A percentile compares a stretch with the other conserved stretches of the same genome.
These are phyloP conservation scores for Globisporangium cystogenes DNA, from an alignment of 352 stramenopile species.

Conservation along the genomic window DNA sequence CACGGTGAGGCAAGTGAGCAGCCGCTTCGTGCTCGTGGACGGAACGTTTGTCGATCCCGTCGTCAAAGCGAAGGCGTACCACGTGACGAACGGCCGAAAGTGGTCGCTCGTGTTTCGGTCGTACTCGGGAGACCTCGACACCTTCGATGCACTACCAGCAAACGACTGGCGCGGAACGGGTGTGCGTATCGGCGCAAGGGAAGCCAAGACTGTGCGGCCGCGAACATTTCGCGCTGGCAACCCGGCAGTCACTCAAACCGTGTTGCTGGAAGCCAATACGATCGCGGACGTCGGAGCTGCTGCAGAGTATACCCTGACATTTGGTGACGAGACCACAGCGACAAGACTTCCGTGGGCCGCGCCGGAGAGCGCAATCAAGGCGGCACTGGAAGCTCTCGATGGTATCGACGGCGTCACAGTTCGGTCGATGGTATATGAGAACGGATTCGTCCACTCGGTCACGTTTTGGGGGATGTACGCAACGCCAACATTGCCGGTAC, in stretches of 20 bases:
- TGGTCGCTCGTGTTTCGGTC: slow-evolving; percentile 74
- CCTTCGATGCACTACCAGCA: slow-evolving; percentile 47
- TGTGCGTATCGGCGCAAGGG: slow-evolving; percentile 39
- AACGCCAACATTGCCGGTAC: slow-evolving; percentile 39
- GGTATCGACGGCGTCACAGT: slow-evolving; percentile 53
- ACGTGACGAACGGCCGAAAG: slow-evolving; percentile 37
- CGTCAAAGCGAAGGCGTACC: slow-evolving; percentile 24
- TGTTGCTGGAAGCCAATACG: slow-evolving; percentile 38
- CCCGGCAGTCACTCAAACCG: slow-evolving; percentile 39
- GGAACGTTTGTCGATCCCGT: slow-evolving; percentile 42
- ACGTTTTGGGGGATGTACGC: slow-evolving; percentile 84
- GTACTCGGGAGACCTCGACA: slow-evolving; percentile 45
- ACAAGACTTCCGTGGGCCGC: slow-evolving; percentile 29
- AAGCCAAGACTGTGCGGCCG: slow-evolving; percentile 25
- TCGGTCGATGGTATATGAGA: slow-evolving; percentile 22
- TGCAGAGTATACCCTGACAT: slow-evolving; percentile 45
- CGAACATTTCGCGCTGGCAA: slow-evolving; percentile 52
- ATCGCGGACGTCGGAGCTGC: slow-evolving; percentile 16
- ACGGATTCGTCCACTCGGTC: slow-evolving; percentile 77
- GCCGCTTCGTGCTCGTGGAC: slow-evolving; percentile 36
- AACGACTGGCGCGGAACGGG: slow-evolving; percentile 56
- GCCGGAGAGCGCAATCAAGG: slow-evolving; percentile 24
- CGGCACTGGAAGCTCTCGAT: slow-evolving; percentile 33
- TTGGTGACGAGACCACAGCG: slow-evolving; percentile 33
- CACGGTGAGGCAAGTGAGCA: slow-evolving; percentile 17